Base-by-base conservation (phyloP, 2,329 filamentous ascomycete genomes). In the Colletotrichum sublineola region DNA sequence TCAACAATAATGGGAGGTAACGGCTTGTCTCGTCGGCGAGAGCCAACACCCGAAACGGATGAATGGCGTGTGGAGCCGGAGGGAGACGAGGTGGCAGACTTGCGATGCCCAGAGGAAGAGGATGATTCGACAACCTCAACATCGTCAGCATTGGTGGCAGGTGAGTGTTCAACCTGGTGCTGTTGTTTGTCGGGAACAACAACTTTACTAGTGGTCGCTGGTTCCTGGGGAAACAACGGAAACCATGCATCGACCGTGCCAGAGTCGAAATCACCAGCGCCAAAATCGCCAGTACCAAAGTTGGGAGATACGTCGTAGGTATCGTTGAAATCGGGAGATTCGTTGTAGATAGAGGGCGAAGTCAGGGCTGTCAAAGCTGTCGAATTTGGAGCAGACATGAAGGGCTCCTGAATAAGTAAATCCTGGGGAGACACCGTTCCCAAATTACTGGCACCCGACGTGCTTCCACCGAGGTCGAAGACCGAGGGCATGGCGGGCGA, bases 371-470 rank as follows among this genome's bases (percentile, higher is more conserved):
- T 97, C 79, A 96, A 90, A 44, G 93, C 91, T 58, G 92, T 88
- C 2, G 95, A 97, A 79, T 94, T 94, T 40, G 95, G 95, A 48
- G 94, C 90, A 74, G 94, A 97, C 79, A 90, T 86, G 78, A 90
- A 90, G 71, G 88, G 86, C 78, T 93, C 90, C 76, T 90, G 89
- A 77, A 95, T 86, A 76, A 92, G 84, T 75, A 97, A 86, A 78
- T 97, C 94, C 81, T 93, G 92, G 29, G 95, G 95, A 74, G 95
- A 97, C 74, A 97, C 89, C 53, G 95, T 97, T 77, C 88, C 89
- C 79, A 90, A 79, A 79, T 90, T 88, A 79, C 84, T 86, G 40
- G 82, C 82, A 64, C 86, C 85, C 80, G 85, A 87, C 56, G 86
- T 83, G 50, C 82, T 82, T 76, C 83, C 85, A 72, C 81, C 80